phyloP scores from a whole-genome alignment of 768 basidiomycete species.

The Mycena vulgaris region DNA sequence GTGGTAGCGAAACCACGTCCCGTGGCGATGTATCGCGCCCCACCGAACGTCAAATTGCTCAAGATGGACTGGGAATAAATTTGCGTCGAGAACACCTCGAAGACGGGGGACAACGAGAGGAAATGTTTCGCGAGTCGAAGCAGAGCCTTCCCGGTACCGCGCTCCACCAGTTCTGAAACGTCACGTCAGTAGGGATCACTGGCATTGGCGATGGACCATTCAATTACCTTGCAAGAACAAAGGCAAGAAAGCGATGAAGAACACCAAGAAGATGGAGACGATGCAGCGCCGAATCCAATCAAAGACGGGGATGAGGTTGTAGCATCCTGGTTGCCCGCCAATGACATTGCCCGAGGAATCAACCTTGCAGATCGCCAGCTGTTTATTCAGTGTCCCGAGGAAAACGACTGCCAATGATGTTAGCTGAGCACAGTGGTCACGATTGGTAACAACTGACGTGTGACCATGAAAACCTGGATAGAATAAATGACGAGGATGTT shows the following conservation, averaged over 20 bases:
- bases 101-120: slow-evolving; percentile 95
- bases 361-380: slow-evolving; percentile 88
- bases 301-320: slow-evolving; percentile 96
- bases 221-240: slow-evolving; percentile 92
- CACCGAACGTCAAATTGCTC: slow-evolving; percentile 97
- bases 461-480: slow-evolving; percentile 98
- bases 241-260: slow-evolving; percentile 97
- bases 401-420: slow-evolving; percentile 75
- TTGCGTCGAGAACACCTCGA: slow-evolving; percentile 99
- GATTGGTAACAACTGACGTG: slow-evolving; percentile 68
- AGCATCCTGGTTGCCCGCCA: slow-evolving; percentile 92
- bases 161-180: slow-evolving; percentile 89
- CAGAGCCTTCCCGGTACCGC: slow-evolving; percentile 95
- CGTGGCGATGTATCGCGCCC: slow-evolving; percentile 98
- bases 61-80: slow-evolving; percentile 98
- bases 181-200: slow-evolving; percentile 3
- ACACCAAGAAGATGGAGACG: slow-evolving; percentile 98
- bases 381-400: slow-evolving; percentile 97
- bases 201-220: background rate
- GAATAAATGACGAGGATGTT: slow-evolving; percentile 99
- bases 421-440: slow-evolving; percentile 20
- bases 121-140: slow-evolving; percentile 97
- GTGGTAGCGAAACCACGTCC: slow-evolving; percentile 99
- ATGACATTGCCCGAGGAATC: slow-evolving; percentile 87
- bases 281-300: slow-evolving; percentile 99